These are phyloP conservation scores for Thymus mandschuricus DNA, from an alignment of 257 asterid species.

Conservation along the genomic window DNA sequence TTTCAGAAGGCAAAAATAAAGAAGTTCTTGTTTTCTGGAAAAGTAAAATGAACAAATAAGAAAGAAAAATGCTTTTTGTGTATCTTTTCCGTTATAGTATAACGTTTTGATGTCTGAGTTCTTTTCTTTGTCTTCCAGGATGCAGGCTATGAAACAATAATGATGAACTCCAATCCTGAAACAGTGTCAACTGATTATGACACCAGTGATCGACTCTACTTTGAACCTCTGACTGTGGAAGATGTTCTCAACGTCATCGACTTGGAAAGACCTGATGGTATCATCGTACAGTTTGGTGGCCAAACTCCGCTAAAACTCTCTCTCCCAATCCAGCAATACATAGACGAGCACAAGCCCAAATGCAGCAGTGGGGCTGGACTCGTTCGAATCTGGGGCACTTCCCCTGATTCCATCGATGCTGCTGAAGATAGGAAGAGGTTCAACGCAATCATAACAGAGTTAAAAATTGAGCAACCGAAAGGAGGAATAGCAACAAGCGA, in stretches of 20 bases:
- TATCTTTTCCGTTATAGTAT: no score
- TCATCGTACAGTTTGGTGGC: conserved; percentile 97
- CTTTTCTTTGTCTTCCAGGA: conserved; percentile 49
- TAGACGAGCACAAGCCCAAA: conserved; percentile 65
- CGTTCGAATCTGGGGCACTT: conserved; percentile 96
- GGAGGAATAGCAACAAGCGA: conserved; percentile 98
- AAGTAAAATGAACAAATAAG: no score
- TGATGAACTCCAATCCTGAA: conserved; percentile 99
- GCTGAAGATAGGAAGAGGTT: conserved; percentile 97
- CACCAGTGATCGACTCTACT: conserved; percentile 96
- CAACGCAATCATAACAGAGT: conserved; percentile 76
- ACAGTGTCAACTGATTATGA: conserved; percentile 97
- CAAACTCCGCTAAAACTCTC: conserved; percentile 93
- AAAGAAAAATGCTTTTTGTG: no score
- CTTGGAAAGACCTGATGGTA: conserved; percentile 96
- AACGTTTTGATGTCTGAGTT: neutral
- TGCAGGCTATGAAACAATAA: conserved; percentile 93
- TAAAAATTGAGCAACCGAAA: conserved; percentile 90
- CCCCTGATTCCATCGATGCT: conserved; percentile 95
- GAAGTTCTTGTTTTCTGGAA: no score
- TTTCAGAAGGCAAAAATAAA: no score
- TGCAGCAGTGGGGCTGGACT: conserved; percentile 65
- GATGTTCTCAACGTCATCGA: conserved; percentile 91
- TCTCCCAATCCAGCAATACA: conserved; percentile 77
- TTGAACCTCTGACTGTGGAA: conserved; percentile 95